Percentiles rank a stretch among this genome's conserved stretches.
Conservation (phyloP, 148 eudicot species). For the Rhododendron griersonianum region DNA sequence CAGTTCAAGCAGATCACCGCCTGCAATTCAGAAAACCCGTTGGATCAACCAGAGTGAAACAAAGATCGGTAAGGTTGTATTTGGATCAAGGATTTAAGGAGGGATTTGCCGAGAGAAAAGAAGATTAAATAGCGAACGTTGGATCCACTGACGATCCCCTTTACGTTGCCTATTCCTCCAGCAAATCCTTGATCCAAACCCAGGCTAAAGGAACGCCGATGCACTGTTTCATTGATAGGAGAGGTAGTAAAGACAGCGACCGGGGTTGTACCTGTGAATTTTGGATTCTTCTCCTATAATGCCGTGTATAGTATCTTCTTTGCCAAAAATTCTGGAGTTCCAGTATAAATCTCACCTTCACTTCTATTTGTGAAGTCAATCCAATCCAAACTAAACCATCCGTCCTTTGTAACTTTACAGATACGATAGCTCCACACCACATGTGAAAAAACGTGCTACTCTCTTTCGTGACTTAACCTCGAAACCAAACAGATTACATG, state of each 20-base stretch:
- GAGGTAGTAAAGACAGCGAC: neutral
- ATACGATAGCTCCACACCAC: neutral
- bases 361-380: neutral
- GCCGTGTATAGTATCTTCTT: too few relatives aligned
- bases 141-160: neutral
- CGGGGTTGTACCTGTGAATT: neutral
- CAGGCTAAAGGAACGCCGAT: neutral
- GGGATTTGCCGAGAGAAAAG: neutral
- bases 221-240: neutral
- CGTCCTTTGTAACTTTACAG: neutral
- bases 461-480: conserved; percentile 24
- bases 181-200: neutral
- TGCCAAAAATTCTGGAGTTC: neutral
- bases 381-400: neutral
- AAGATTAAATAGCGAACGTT: neutral
- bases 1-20: neutral
- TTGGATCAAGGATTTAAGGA: neutral
- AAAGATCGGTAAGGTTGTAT: neutral
- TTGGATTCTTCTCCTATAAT: neutral
- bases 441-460: neutral
- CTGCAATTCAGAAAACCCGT: neutral
- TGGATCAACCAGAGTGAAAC: neutral
- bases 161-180: neutral
- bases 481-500: conserved; percentile 84
- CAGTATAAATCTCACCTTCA: neutral